Conservation (phyloP, 1,139 yeast species). For the Saccharomycopsis hybrid region DNA sequence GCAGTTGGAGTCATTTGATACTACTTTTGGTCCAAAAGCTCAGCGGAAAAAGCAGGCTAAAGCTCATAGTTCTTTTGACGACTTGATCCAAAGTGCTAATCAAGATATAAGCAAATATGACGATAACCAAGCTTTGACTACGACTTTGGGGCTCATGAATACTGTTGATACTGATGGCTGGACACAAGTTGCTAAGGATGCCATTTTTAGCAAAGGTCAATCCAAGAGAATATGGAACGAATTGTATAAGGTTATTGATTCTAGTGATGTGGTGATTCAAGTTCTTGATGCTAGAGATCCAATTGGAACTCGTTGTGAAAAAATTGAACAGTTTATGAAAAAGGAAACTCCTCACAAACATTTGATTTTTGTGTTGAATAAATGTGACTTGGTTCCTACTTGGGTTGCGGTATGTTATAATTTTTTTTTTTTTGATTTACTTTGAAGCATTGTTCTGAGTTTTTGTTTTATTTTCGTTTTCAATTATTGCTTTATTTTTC, state of each 20-base stretch:
- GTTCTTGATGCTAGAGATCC: conserved; percentile 98
- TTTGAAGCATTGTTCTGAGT: conserved; percentile 21
- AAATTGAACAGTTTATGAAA: conserved; percentile 87
- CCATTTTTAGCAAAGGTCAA: conserved; percentile 94
- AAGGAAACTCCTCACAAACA: conserved; percentile 97
- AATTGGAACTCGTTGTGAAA: conserved; percentile 86
- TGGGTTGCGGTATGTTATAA: conserved; percentile 95
- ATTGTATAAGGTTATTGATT: conserved; percentile 91
- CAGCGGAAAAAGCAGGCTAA: conserved; percentile 79
- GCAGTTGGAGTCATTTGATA: conserved; percentile 73
- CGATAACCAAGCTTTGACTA: conserved; percentile 65
- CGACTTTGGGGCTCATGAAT: conserved; percentile 75
- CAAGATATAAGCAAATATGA: conserved; percentile 55
- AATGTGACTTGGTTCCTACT: conserved; percentile 97
- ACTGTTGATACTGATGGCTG: conserved; percentile 64
- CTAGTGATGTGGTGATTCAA: conserved; percentile 94
- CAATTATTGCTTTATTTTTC: conserved; percentile 21
- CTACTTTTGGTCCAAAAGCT: conserved; percentile 90
- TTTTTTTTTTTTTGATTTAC: conserved; percentile 22
- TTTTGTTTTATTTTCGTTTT: conserved; percentile 19
- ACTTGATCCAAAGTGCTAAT: conserved; percentile 58
- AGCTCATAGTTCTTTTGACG: conserved; percentile 46
- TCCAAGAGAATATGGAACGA: conserved; percentile 99
- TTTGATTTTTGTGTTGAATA: conserved; percentile 87
- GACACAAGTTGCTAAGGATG: conserved; percentile 88